Base-by-base conservation (phyloP, 2,329 filamentous ascomycete genomes). In the Corynespora cassiicola region DNA sequence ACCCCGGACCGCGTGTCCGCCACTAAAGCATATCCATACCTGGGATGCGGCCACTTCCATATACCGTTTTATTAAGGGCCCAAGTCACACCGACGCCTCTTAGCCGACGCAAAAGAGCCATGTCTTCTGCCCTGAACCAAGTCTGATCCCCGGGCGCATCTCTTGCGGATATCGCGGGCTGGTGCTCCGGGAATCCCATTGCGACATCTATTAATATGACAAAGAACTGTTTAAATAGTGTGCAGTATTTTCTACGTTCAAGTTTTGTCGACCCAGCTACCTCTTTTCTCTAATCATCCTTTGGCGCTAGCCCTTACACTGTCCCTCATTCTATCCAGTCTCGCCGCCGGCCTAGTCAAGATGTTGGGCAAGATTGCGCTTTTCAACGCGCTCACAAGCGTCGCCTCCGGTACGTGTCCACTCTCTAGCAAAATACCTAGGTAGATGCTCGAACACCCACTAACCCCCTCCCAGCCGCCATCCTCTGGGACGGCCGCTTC, bases 401-500 rank as follows among this genome's bases (percentile, higher is more conserved):
- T 51, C 10, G 65, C 61, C 20, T 67, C 60, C 7, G 62, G 61
- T 60, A 53, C 1, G 33, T 33, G 9, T 12, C n/a, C 7, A 11
- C 3, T 10, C 14, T 3, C 24, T 31, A 20, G 38, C 8, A 5
- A 10, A 2, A 14, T 10, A 1, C 14, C 16, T 16, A 4, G 5
- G 19, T 28, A 12, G 12, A 38, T 36, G 5, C 45, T 28, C 23
- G 28, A 10, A 30, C 1, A 28, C 12, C 11, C 24, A 23, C 32
- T n/a, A 42, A 5, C 27, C 11, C 7, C 20, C 22, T 16, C 3
- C 58, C 60, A 55, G 76, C 75, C 34, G 76, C 73, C 0, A 71
- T 82, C 28, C 65, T 83, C 6, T 86, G 83, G 83, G 82, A 86
- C 61, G 83, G 83, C 18, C 78, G 82, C 32, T 82, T 85, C 73